A percentile compares a stretch with the other conserved stretches of the same genome.
Conservation (phyloP, 495 filamentous ascomycete genomes). For the Neurospora sublineolata region DNA sequence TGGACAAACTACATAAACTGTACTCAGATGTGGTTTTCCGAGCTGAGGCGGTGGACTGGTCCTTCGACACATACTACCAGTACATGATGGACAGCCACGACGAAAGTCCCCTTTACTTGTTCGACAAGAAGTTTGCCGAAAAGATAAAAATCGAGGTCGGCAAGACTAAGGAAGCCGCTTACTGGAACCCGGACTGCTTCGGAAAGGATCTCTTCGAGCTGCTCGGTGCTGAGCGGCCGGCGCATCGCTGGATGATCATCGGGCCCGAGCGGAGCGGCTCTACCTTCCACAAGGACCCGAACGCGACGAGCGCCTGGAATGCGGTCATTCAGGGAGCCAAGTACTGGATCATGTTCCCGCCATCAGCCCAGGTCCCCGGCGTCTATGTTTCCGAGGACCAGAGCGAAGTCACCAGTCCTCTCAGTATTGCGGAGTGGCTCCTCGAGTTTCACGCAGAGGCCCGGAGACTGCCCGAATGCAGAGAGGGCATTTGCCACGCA, state of each 20-base stretch:
- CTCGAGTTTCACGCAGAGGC: conserved; percentile 86
- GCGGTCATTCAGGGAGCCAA: conserved; percentile 84
- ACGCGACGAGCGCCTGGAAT: conserved; percentile 79
- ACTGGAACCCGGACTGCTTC: conserved; percentile 81
- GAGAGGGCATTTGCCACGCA: conserved; percentile 75
- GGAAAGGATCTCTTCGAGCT: conserved; percentile 80
- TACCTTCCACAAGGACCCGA: conserved; percentile 83
- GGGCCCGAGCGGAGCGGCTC: conserved; percentile 84
- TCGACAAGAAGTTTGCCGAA: conserved; percentile 75
- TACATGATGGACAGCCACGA: conserved; percentile 79
- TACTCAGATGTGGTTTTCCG: conserved; percentile 63
- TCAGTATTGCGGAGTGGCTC: conserved; percentile 94
- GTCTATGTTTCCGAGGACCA: conserved; percentile 87
- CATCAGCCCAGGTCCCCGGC: conserved; percentile 53
- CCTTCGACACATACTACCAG: conserved; percentile 61
- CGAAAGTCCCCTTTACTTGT: conserved; percentile 87
- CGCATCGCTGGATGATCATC: conserved; percentile 87
- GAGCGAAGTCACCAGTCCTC: conserved; percentile 86
- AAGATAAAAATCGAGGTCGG: conserved; percentile 70
- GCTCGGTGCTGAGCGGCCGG: conserved; percentile 68
- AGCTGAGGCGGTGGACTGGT: conserved; percentile 92
- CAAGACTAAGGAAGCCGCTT: conserved; percentile 42
- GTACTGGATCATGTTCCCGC: conserved; percentile 93
- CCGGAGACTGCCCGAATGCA: conserved; percentile 61
- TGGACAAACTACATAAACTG: conserved; percentile 46